Base-by-base conservation (phyloP, 768 basidiomycete species). In the Hygrophorus pudorinus region DNA sequence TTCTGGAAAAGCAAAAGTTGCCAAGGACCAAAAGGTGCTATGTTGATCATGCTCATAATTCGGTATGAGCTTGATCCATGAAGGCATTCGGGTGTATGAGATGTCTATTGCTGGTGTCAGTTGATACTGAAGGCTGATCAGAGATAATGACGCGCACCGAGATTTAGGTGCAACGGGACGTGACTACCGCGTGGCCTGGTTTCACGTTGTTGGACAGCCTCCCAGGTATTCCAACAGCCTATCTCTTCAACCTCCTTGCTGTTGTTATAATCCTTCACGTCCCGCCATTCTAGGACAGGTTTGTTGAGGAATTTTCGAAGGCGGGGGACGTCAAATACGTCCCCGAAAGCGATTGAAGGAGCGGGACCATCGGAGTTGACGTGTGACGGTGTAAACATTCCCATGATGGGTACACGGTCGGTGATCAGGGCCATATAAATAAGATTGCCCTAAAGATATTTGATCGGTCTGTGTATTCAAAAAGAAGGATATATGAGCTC, bases 221-320 rank as follows among this genome's bases (percentile, higher is more conserved):
- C 64, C 73, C 73, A 76, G 2, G 63, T 55, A 51, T 70, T 72
- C 75, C 75, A 76, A 51, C 75, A 76, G n/a, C 75, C 75, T 14
- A 76, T 48, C n/a, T 71, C 68, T 29, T 76, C 73, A 7, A 66
- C 14, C 17, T 56, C 52, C 24, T 7, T 7, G 5, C 59, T 48
- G 42, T 68, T 71, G 29, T 58, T 60, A 11, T 56, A 54, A 45
- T 73, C 61, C 55, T 82, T 82, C 37, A 83, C 69, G 47, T 81
- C 70, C 35, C 71, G 65, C 79, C 79, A 83, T 58, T 83, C 79
- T 4, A 81, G 54, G 10, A 83, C 54, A 0, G 78, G 72, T 32
- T 53, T 60, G 14, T 65, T 62, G 17, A 80, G 53, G 10, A 56
- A 53, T 41, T 64, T 56, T 24, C 69, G 61, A 4, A 81, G 65